Evolutionary conservation across 192 early-diverging fungal species (phyloP).

Genomic region (Chytriomyces sp.): DNA sequence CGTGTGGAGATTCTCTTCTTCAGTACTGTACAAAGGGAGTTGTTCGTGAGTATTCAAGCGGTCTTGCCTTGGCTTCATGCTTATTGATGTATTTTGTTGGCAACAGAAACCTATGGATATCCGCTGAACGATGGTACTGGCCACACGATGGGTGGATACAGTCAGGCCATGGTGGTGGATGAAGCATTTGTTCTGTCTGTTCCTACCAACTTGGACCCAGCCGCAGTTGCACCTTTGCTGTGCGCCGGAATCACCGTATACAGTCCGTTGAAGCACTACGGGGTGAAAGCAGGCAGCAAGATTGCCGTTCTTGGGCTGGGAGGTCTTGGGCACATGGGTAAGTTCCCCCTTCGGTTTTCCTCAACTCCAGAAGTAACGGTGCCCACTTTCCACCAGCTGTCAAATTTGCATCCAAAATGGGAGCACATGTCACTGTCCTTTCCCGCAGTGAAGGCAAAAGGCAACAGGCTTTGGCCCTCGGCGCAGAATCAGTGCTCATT

Average conservation of each 20-base stretch:
- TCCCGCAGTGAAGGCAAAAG: slow-evolving; percentile 31
- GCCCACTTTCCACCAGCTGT: slow-evolving; percentile 3
- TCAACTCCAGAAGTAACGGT: too few relatives aligned
- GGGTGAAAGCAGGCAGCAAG: slow-evolving; percentile 57
- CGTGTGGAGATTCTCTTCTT: slow-evolving; percentile 5
- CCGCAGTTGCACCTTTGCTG: slow-evolving; percentile 74
- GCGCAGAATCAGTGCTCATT: slow-evolving; percentile 27
- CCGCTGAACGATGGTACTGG: slow-evolving; percentile 12
- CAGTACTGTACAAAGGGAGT: slow-evolving; percentile 32
- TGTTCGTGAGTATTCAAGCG: not conserved
- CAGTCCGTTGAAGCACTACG: slow-evolving; percentile 60
- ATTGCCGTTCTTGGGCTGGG: slow-evolving; percentile 79
- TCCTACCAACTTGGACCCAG: slow-evolving; percentile 64
- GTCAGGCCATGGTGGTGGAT: not conserved
- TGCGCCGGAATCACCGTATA: slow-evolving; percentile 84
- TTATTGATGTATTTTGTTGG: not conserved
- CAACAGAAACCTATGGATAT: slow-evolving; percentile 27
- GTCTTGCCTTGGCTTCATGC: not conserved
- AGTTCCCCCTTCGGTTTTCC: slow-evolving; percentile 29
- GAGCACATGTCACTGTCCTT: slow-evolving; percentile 36
- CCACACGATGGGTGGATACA: slow-evolving; percentile 29
- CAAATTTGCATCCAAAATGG: slow-evolving; percentile 37
- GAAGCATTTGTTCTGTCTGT: slow-evolving; percentile 51
- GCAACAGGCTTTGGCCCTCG: slow-evolving; percentile 21
- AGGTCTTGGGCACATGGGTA: slow-evolving; percentile 72